Conservation (phyloP, 2,329 filamentous ascomycete species). For the Xylariaceae sp. region DNA sequence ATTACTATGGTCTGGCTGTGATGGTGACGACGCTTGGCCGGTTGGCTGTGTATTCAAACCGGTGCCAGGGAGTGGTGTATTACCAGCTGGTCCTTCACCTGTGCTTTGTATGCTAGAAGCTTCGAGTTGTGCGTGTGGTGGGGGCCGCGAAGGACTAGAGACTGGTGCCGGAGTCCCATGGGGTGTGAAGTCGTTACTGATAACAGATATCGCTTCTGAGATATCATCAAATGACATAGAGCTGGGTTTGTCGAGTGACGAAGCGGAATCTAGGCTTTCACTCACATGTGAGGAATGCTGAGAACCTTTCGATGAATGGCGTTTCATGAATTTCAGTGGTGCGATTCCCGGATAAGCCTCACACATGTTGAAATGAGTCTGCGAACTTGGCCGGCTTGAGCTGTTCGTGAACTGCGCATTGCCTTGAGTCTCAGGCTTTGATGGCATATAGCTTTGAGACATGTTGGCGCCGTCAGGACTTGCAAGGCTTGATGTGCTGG, state of each 20-base stretch:
- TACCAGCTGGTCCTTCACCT: not conserved
- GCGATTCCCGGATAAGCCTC: constrained; percentile 17
- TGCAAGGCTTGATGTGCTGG: constrained; percentile 1
- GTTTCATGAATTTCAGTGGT: constrained; percentile 20
- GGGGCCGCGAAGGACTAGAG: not conserved
- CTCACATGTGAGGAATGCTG: constrained; percentile 6
- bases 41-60: not conserved
- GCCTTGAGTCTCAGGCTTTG: not conserved
- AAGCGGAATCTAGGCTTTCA: constrained; percentile 1
- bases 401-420: not conserved
- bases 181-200: constrained; percentile 7
- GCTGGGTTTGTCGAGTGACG: not conserved
- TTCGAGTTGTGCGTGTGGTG: not conserved
- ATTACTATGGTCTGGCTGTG: no score
- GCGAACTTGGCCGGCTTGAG: constrained; percentile 1
- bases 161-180: constrained; percentile 5
- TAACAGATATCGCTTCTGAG: constrained; percentile 15
- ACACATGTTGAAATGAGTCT: constrained; percentile 2
- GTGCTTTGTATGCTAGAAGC: not conserved
- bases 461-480: not conserved
- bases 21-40: no score
- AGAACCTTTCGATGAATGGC: constrained; percentile 14
- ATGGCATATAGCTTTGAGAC: not conserved
- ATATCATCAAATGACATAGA: constrained; percentile 9
- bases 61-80: not conserved